phyloP scores from a whole-genome alignment of 2,329 filamentous ascomycete species.

The Daldinia sp. region DNA sequence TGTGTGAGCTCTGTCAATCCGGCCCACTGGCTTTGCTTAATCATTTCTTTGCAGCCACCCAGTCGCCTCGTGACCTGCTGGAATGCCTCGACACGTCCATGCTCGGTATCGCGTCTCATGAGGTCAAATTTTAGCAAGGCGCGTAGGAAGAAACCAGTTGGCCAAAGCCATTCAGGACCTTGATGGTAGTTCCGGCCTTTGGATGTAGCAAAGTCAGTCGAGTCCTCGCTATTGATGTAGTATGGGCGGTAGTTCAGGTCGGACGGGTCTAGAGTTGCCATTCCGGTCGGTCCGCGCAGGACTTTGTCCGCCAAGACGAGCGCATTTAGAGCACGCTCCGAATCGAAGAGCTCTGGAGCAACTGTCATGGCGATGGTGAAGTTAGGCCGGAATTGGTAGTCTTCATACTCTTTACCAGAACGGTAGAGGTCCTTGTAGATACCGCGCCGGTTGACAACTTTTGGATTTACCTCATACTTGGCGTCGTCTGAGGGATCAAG shows the following conservation, averaged over 20 bases:
- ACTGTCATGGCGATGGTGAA: slow-evolving; percentile 96
- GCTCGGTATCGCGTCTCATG: slow-evolving; percentile 66
- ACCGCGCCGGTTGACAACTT: slow-evolving; percentile 85
- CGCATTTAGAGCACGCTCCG: slow-evolving; percentile 78
- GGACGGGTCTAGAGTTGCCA: slow-evolving; percentile 92
- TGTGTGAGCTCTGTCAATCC: slow-evolving; percentile 94
- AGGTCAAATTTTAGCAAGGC: slow-evolving; percentile 92
- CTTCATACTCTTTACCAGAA: slow-evolving; percentile 94
- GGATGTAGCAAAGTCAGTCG: slow-evolving; percentile 85
- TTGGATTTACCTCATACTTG: slow-evolving; percentile 81
- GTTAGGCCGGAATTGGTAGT: slow-evolving; percentile 95
- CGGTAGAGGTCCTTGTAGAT: slow-evolving; percentile 98
- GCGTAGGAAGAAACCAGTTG: slow-evolving; percentile 92
- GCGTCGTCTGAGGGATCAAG: slow-evolving; percentile 71
- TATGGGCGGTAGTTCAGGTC: slow-evolving; percentile 94
- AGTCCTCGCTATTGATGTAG: slow-evolving; percentile 96
- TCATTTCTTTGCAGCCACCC: slow-evolving; percentile 83
- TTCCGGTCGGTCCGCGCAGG: slow-evolving; percentile 87
- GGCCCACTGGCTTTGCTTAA: slow-evolving; percentile 83
- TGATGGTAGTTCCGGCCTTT: slow-evolving; percentile 99
- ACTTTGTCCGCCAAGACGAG: slow-evolving; percentile 81
- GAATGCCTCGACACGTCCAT: slow-evolving; percentile 85
- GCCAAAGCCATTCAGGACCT: slow-evolving; percentile 98
- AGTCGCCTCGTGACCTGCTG: slow-evolving; percentile 91
- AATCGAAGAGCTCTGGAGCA: slow-evolving; percentile 85